Evolutionary conservation across 768 basidiomycete species (phyloP), one percentile per base, ranked within the genome.

Genomic region (Mrakia blollopis): DNA sequence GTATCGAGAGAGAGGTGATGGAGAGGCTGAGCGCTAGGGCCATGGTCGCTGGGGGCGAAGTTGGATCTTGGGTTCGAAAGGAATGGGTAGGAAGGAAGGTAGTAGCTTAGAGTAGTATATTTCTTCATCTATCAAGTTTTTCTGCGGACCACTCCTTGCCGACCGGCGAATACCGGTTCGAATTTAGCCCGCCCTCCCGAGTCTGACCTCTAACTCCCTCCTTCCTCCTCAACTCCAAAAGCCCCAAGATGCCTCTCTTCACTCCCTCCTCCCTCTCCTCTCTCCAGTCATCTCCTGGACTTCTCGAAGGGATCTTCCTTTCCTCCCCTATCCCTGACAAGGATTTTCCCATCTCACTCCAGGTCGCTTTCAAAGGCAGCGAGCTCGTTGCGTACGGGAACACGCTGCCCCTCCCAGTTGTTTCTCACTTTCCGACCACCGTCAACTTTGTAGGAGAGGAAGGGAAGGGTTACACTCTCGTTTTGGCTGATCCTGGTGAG

Each of bases 51-150:
- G 82, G 80, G 5, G 83, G 82, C 69, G 76, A 74, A 32, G 80
- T 86, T 1, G 87, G 87, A 8, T 88, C 90, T 78, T 91, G 89
- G 89, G 87, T 85, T n/a, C 84, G 89, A 61, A 83, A 76, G 44
- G 81, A 86, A 73, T 84, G 82, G 65, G 65, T 68, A 8, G 65
- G 37, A 9, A 68, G 35, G 37, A 37, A 39, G 13, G 39, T 68
- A 18, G 65, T 35, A n/a, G 37, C 18, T 1, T 68, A 68, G 37
- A 50, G 63, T 28, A n/a, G 63, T 65, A 65, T 14, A 37, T 32
- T 25, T 0, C 32, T 30, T 37, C n/a, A n/a, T 65, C 14, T 65
- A 65, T 65, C 63, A 13, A 57, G 0, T 30, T 63, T 35, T 37
- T 63, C 18, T 32, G 5, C 62, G 32, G n/a, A 13, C 62, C 14